Evolutionary conservation across 345 rosid species (phyloP).

Genomic region (Capsella bursapastoris): DNA sequence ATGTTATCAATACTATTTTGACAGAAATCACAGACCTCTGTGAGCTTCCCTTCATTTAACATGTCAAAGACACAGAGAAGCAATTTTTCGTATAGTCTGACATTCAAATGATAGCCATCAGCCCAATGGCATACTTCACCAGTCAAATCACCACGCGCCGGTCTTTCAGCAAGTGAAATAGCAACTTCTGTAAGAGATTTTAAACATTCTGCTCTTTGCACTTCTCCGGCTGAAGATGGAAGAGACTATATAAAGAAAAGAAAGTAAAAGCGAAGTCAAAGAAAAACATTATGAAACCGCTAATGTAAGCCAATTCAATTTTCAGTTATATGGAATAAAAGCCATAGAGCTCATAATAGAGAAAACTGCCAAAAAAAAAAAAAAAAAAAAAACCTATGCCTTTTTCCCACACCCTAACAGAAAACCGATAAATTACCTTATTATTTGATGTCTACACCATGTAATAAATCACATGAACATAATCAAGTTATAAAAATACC

Average conservation of each 20-base stretch:
- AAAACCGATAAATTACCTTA: background rate
- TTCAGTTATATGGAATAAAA: background rate
- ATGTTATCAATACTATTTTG: constrained; percentile 14
- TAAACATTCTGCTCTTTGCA: constrained; percentile 90
- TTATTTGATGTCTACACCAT: constrained; percentile 29
- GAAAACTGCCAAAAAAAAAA: background rate
- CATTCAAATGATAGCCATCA: constrained; percentile 94
- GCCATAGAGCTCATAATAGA: constrained; percentile 21
- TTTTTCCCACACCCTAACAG: background rate
- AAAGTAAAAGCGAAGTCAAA: constrained; percentile 17
- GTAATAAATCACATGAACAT: constrained; percentile 28
- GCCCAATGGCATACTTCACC: constrained; percentile 99
- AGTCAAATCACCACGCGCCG: constrained; percentile 96
- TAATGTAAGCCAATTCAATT: constrained; percentile 26
- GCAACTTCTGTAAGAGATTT: constrained; percentile 88
- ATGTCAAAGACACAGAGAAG: constrained; percentile 92
- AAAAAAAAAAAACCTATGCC: background rate
- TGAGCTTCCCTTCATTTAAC: constrained; percentile 94
- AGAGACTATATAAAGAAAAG: constrained; percentile 59
- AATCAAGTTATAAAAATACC: constrained; percentile 50
- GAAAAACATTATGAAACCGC: constrained; percentile 9
- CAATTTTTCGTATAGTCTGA: constrained; percentile 86
- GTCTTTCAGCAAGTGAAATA: constrained; percentile 94
- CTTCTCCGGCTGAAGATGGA: constrained; percentile 81
- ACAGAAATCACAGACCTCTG: constrained; percentile 65